Evolutionary conservation across 2,329 filamentous ascomycete genomes (phyloP).

Genomic region (Penicillium sp.): DNA sequence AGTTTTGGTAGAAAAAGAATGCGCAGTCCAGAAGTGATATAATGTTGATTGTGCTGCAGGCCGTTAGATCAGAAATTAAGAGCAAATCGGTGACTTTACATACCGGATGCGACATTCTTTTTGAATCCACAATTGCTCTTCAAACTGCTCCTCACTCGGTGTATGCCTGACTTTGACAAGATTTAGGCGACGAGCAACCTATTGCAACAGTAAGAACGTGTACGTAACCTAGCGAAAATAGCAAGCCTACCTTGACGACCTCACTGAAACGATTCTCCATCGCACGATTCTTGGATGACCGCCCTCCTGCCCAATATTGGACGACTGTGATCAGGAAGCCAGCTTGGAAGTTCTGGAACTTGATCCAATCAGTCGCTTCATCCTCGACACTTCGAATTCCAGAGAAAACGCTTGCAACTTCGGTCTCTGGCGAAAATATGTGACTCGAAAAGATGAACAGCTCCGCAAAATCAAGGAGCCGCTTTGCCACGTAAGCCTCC

Average conservation of each 20-base stretch:
- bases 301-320: conserved; percentile 49
- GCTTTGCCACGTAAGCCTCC: conserved; percentile 42
- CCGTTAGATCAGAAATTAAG: conserved; percentile 7
- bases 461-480: conserved; percentile 47
- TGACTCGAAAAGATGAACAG: conserved; percentile 47
- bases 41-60: conserved; percentile 39
- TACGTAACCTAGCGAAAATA: not conserved
- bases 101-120: conserved; percentile 48
- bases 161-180: conserved; percentile 42
- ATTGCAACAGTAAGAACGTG: not conserved
- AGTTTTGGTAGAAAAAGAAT: conserved; percentile 49
- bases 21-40: conserved; percentile 48
- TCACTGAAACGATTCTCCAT: conserved; percentile 48
- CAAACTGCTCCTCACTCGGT: conserved; percentile 35
- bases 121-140: conserved; percentile 46
- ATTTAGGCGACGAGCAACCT: conserved; percentile 44
- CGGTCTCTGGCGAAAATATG: conserved; percentile 43
- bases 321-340: conserved; percentile 44
- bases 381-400: conserved; percentile 22
- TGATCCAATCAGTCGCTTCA: conserved; percentile 33
- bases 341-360: conserved; percentile 46
- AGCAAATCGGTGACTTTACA: not conserved
- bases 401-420: conserved; percentile 40
- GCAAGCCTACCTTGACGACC: conserved; percentile 40
- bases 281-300: conserved; percentile 40